A percentile compares a stretch with the other conserved stretches of the same genome.
These are phyloP conservation scores for Taphrina wiesneri DNA, from an alignment of 1,139 yeast genomes.

Conservation along the genomic window DNA sequence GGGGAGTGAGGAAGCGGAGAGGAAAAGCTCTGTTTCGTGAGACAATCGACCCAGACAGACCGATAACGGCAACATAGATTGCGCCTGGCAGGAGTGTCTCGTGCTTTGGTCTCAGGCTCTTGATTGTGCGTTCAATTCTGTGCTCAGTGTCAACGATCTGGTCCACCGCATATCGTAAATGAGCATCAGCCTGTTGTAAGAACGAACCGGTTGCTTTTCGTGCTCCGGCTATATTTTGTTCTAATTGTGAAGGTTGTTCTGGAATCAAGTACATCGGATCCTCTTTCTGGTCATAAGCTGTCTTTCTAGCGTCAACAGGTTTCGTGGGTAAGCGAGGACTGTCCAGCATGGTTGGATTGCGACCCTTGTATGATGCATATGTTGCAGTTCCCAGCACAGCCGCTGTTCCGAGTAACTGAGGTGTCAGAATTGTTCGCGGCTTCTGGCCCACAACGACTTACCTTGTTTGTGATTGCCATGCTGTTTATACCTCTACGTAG, in stretches of 20 bases:
- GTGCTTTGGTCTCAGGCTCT: constrained; percentile 28
- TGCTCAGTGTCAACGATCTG: constrained; percentile 32
- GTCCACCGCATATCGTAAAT: constrained; percentile 23
- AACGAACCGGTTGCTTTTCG: constrained; percentile 4
- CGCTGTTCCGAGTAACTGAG: constrained; percentile 12
- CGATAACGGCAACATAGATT: constrained; percentile 32
- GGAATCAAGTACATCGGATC: constrained; percentile 24
- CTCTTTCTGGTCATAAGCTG: constrained; percentile 25
- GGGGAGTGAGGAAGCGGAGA: constrained; percentile 33
- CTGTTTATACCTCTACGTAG: no score
- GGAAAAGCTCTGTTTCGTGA: constrained; percentile 34
- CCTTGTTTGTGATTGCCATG: background rate
- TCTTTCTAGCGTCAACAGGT: constrained; percentile 3
- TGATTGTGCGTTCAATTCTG: constrained; percentile 23
- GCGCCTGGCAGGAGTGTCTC: constrained; percentile 36
- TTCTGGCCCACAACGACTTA: background rate
- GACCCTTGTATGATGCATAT: constrained; percentile 9
- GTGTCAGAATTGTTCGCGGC: background rate
- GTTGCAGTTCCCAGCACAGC: constrained; percentile 15
- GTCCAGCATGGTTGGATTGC: constrained; percentile 8
- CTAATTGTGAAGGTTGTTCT: constrained; percentile 16
- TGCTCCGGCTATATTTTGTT: constrained; percentile 10
- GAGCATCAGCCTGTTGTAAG: constrained; percentile 17
- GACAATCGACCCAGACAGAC: constrained; percentile 36
- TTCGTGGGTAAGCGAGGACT: constrained; percentile 14